Percentiles rank a stretch among this genome's conserved stretches.
Evolutionary conservation across 257 asterid genomes (phyloP).

Genomic region (Nicotiana noctiflora): DNA sequence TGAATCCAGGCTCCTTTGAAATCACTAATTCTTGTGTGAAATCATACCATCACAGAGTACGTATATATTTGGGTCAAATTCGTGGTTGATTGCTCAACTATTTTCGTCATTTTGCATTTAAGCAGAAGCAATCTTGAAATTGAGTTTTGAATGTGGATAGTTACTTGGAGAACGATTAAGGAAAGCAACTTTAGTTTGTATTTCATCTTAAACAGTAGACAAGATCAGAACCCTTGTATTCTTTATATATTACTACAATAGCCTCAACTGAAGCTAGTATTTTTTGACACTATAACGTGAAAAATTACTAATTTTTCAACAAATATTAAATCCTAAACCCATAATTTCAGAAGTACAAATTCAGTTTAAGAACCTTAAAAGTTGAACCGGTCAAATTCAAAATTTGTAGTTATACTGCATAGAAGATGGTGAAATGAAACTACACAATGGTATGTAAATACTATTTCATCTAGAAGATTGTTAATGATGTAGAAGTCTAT

Average conservation of each 20-base stretch:
- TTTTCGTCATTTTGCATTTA: neutral
- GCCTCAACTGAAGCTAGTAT: no score
- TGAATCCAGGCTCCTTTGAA: no score
- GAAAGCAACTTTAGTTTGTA: neutral
- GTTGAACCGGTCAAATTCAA: no score
- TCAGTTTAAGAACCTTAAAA: no score
- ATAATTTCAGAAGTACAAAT: no score
- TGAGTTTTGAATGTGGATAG: neutral
- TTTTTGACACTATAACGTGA: no score
- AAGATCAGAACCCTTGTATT: neutral
- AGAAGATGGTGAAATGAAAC: neutral
- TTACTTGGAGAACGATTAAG: no score
- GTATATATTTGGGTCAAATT: neutral
- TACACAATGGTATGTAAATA: neutral
- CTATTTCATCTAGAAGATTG: neutral
- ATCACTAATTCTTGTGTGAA: slow-evolving; percentile 16
- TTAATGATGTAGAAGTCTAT: neutral
- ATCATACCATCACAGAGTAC: neutral
- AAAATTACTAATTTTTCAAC: no score
- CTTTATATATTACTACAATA: neutral
- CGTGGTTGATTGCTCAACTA: neutral
- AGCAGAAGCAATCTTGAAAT: neutral
- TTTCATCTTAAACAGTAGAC: neutral
- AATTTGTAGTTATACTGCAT: neutral
- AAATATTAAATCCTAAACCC: no score